Evolutionary conservation across 176 grass and related monocot species (phyloP).

Genomic region (Lolium multiflorum): DNA sequence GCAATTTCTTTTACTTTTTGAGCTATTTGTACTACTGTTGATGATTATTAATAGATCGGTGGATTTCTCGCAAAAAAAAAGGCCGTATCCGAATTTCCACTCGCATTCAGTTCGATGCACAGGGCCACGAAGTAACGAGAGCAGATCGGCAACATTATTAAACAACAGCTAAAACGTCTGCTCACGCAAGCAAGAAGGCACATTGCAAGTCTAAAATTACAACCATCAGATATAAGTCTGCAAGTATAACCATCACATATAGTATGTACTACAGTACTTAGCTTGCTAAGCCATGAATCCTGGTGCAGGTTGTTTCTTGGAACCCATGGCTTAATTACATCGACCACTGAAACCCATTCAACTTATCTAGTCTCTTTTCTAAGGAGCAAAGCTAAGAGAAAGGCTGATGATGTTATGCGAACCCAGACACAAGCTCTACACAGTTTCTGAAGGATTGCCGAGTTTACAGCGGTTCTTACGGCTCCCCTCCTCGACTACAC

Average conservation of each 20-base stretch:
- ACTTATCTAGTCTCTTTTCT: constrained; percentile 12
- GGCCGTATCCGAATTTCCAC: too few species aligned
- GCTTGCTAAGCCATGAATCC: constrained; percentile 3
- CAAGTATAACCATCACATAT: constrained; percentile 26
- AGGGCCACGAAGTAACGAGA: not conserved
- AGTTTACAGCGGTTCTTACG: constrained; percentile 13
- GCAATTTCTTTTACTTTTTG: too few species aligned
- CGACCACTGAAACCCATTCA: constrained; percentile 1
- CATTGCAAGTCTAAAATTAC: not conserved
- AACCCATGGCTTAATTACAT: constrained; percentile 20
- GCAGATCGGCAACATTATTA: not conserved
- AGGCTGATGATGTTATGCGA: not conserved
- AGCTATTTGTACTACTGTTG: too few species aligned
- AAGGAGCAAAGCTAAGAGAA: not conserved
- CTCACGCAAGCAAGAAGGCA: too few species aligned
- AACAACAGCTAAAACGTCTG: too few species aligned
- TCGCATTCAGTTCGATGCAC: not conserved
- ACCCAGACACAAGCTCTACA: constrained; percentile 44
- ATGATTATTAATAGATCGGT: too few species aligned
- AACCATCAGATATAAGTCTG: constrained; percentile 3
- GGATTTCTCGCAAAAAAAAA: too few species aligned
- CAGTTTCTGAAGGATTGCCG: constrained; percentile 21
- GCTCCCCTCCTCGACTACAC: constrained; percentile 24
- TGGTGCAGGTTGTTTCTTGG: constrained; percentile 2
- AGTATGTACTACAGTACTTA: not conserved